A percentile compares a stretch with the other conserved stretches of the same genome.
phyloP scores from a whole-genome alignment of 495 filamentous ascomycete species.

The Neurospora cerealis region DNA sequence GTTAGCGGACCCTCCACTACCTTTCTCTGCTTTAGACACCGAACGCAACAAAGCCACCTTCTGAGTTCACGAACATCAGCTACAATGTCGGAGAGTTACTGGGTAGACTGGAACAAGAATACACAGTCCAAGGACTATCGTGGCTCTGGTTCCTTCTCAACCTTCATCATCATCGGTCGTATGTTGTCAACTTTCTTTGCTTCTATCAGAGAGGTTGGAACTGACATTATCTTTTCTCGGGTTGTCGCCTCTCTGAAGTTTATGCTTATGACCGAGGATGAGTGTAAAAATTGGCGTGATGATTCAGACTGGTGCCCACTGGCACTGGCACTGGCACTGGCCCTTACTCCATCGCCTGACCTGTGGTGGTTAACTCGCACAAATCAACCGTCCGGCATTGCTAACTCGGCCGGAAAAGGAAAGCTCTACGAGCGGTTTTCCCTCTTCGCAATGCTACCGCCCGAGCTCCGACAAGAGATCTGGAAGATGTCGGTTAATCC shows the following conservation, averaged over 20 bases:
- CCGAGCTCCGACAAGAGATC: background rate
- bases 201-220: background rate
- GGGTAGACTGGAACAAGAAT: conserved; percentile 41
- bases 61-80: background rate
- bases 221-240: too few species aligned
- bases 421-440: background rate
- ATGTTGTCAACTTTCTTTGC: conserved; percentile 22
- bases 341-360: background rate
- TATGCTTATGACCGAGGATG: too few species aligned
- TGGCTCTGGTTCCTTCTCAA: conserved; percentile 60
- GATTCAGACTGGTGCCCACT: too few species aligned
- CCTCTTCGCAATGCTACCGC: background rate
- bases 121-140: conserved; percentile 38
- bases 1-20: too few species aligned
- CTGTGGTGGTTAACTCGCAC: background rate
- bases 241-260: too few species aligned
- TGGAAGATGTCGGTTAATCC: background rate
- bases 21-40: background rate
- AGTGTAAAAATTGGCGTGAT: too few species aligned
- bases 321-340: too few species aligned
- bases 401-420: background rate
- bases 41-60: background rate
- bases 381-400: background rate
- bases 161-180: conserved; percentile 94
- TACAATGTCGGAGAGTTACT: conserved; percentile 19